Evolutionary conservation across 2,329 filamentous ascomycete species (phyloP), one percentile per base, ranked within the genome.

Genomic region (Ascochyta fabae): DNA sequence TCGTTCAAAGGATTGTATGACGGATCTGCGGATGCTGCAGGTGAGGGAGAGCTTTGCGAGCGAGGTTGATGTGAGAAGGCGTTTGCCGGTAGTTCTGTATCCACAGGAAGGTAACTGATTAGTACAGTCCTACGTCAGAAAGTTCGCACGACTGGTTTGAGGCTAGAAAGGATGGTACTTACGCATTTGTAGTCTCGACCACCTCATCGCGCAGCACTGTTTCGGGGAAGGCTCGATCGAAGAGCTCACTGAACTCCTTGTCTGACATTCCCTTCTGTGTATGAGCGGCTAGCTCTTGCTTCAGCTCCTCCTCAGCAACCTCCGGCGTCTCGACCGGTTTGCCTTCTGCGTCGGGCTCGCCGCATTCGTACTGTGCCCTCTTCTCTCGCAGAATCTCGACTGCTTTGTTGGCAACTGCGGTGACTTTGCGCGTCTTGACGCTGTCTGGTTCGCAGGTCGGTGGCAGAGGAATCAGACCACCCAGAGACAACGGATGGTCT

Each of bases 371-470:
- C 68, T 92, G 88, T 51, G 95, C 95, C 56, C 91, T 87, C 36
- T 91, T 87, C 64, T 96, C 87, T 49, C 95, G 86, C 44, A 99
- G 83, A 66, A 93, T 89, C 67, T 96, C 92, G 4, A 98, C 84
- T 1, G 91, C 92, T 73, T 88, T 90, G 72, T 98, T 89, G 7
- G 93, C 92, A 15, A 99, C 92, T 19, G 88, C 86, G 68, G 94
- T 91, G 44, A 98, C 89, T 16, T 90, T 89, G 35, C 91, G 87
- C 7, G 89, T 91, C 75, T 96, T 97, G 69, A 96, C 92, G 58
- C 92, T 92, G 75, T 99, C 96, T 0, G 95, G 90, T 76, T 97
- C 94, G 75, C 95, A 99, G 4, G 91, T 93, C 1, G 96, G 94
- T 6, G 93, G 87, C 8, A 99, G 79, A 7, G 95, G 95, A 5